A percentile compares a stretch with the other conserved stretches of the same genome.
Conservation (phyloP, 768 basidiomycete species). For the Pulveroboletus sp. region DNA sequence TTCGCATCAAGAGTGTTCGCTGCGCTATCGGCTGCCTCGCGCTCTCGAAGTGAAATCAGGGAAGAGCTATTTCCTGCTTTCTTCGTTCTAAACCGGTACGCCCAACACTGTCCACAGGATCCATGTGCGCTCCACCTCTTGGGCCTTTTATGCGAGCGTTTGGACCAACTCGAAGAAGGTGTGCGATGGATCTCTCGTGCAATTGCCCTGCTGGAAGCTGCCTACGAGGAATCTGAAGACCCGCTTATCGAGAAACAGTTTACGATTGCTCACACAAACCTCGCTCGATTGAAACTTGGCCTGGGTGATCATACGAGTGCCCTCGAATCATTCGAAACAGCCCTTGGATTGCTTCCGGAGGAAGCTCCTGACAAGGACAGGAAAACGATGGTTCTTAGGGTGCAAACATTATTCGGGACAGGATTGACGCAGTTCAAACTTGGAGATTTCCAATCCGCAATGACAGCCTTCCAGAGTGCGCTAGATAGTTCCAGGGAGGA, state of each 20-base stretch:
- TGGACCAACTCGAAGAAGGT: conserved; percentile 66
- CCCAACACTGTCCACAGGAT: conserved; percentile 60
- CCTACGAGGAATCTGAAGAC: conserved; percentile 87
- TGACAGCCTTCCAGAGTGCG: conserved; percentile 64
- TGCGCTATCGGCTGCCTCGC: conserved; percentile 23
- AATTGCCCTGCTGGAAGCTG: conserved; percentile 71
- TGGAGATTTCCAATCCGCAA: conserved; percentile 56
- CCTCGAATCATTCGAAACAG: conserved; percentile 66
- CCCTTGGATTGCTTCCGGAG: conserved; percentile 61
- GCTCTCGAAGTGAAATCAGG: conserved; percentile 18
- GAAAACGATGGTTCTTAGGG: conserved; percentile 41
- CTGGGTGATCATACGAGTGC: conserved; percentile 54
- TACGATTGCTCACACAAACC: conserved; percentile 73
- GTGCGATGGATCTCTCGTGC: conserved; percentile 53
- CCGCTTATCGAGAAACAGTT: conserved; percentile 71
- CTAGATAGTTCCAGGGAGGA: conserved; percentile 51
- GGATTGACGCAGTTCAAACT: conserved; percentile 69
- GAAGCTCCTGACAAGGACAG: conserved; percentile 33
- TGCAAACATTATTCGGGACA: conserved; percentile 63
- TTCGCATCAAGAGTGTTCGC: conserved; percentile 61
- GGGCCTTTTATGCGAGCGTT: conserved; percentile 77
- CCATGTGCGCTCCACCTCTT: conserved; percentile 77
- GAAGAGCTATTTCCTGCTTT: conserved; percentile 70
- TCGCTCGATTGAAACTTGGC: conserved; percentile 73
- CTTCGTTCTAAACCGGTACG: conserved; percentile 76